These are phyloP conservation scores for Backusella circina DNA, from an alignment of 192 early-diverging fungal species.

Conservation along the genomic window DNA sequence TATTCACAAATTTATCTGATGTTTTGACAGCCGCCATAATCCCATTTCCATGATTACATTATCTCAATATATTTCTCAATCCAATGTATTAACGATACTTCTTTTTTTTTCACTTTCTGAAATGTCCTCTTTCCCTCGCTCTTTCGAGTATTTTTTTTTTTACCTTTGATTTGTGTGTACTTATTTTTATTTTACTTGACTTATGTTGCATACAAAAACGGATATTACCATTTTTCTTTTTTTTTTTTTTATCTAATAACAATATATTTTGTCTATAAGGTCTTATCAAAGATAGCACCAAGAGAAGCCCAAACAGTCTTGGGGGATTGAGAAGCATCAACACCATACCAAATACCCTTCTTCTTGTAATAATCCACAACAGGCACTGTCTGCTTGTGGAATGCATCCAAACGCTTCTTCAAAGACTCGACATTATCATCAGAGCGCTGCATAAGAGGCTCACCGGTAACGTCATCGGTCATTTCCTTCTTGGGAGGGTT, in stretches of 20 bases:
- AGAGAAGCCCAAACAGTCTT: conserved; percentile 86
- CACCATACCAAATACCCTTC: conserved; percentile 86
- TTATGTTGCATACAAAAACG: neutral
- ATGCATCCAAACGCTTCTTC: conserved; percentile 84
- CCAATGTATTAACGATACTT: neutral
- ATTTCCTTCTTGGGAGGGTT: conserved; percentile 84
- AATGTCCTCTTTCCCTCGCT: neutral
- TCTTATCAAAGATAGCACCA: conserved; percentile 80
- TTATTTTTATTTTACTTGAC: neutral
- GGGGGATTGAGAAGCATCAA: conserved; percentile 92
- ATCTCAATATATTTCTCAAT: no score
- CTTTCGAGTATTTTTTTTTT: no score
- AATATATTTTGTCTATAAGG: conserved; percentile 34
- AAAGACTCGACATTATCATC: conserved; percentile 96
- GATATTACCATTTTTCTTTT: neutral
- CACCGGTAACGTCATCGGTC: conserved; percentile 95
- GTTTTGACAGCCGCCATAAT: no score
- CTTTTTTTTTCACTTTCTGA: neutral
- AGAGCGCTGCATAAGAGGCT: conserved; percentile 94
- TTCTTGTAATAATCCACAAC: conserved; percentile 91
- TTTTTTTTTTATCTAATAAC: neutral
- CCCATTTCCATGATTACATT: no score
- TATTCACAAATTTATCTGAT: no score
- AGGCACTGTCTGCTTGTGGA: conserved; percentile 77
- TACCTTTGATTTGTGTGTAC: neutral